Evolutionary conservation across 192 early-diverging fungal genomes (phyloP).

Genomic region (Coemansia umbellata): DNA sequence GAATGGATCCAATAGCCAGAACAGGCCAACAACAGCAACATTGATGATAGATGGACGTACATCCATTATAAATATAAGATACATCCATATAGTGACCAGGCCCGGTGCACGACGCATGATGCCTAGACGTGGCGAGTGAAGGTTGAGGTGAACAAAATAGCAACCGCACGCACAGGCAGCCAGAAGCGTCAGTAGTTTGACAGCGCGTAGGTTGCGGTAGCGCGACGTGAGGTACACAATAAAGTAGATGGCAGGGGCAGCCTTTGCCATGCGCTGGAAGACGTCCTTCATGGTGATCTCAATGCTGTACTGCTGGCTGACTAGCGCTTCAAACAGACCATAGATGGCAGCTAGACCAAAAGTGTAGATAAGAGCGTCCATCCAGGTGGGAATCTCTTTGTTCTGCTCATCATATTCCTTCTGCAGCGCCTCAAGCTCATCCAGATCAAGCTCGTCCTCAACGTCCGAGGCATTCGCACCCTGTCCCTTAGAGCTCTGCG

Average conservation of each 20-base stretch:
- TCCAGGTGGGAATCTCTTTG: slow-evolving; percentile 21
- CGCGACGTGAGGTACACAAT: slow-evolving; percentile 62
- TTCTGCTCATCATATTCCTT: slow-evolving; percentile 3
- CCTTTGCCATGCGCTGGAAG: slow-evolving; percentile 26
- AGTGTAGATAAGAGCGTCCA: slow-evolving; percentile 41
- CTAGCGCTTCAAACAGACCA: slow-evolving; percentile 45
- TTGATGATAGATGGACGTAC: slow-evolving; percentile 36
- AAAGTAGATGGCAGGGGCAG: slow-evolving; percentile 47
- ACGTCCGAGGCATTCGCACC: slow-evolving; percentile 19
- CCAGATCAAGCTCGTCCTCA: slow-evolving; percentile 13
- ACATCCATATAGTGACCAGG: slow-evolving; percentile 67
- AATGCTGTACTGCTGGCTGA: slow-evolving; percentile 47
- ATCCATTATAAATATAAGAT: slow-evolving; percentile 46
- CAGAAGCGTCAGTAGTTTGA: slow-evolving; percentile 52
- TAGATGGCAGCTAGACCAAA: slow-evolving; percentile 31
- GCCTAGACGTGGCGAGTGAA: slow-evolving; percentile 63
- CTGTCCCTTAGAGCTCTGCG: slow-evolving; percentile 14
- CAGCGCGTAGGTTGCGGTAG: slow-evolving; percentile 45
- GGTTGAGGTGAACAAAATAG: slow-evolving; percentile 61
- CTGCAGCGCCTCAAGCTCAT: slow-evolving; percentile 4
- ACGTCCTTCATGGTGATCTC: slow-evolving; percentile 31
- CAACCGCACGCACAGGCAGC: slow-evolving; percentile 53
- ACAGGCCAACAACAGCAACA: slow-evolving; percentile 20
- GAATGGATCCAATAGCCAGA: slow-evolving; percentile 40
- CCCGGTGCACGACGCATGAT: slow-evolving; percentile 70